Percentiles rank a stretch among this genome's conserved stretches.
Conservation (phyloP, 805 yeast genomes). For the Cyberlindnera saturnus region DNA sequence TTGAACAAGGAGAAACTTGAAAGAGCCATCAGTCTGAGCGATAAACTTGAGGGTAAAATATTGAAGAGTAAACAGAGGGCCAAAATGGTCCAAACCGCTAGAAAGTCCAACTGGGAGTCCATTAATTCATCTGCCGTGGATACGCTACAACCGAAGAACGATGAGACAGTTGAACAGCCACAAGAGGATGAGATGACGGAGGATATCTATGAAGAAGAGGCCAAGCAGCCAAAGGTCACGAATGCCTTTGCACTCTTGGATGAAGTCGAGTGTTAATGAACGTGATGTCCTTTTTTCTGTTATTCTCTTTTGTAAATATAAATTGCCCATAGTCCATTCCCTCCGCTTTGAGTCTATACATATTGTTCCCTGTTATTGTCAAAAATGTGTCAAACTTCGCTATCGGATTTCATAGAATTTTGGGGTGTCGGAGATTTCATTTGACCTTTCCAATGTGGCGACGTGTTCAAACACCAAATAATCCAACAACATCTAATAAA, state of each 20-base stretch:
- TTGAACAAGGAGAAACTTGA: constrained; percentile 35
- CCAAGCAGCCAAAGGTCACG: not conserved
- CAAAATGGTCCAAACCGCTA: constrained; percentile 49
- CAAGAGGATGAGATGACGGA: constrained; percentile 18
- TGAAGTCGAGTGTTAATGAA: constrained; percentile 26
- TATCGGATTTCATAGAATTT: too few relatives aligned
- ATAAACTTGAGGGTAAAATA: constrained; percentile 54
- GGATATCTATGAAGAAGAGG: constrained; percentile 19
- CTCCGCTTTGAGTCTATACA: too few relatives aligned
- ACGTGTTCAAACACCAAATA: too few relatives aligned
- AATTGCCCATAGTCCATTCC: too few relatives aligned
- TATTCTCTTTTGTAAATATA: not conserved
- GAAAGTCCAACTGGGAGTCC: constrained; percentile 71
- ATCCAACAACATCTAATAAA: too few relatives aligned
- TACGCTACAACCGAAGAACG: constrained; percentile 12
- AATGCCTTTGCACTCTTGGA: constrained; percentile 27
- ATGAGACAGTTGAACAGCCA: constrained; percentile 12
- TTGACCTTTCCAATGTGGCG: too few relatives aligned
- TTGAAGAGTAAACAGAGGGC: constrained; percentile 61
- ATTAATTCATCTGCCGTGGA: constrained; percentile 40
- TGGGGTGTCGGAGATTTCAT: too few relatives aligned
- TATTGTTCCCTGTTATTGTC: too few relatives aligned
- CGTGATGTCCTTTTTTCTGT: not conserved
- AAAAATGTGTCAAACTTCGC: too few relatives aligned
- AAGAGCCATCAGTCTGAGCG: constrained; percentile 46